Conservation (phyloP, 2,329 filamentous ascomycete species). For the Xylariaceae sp. region DNA sequence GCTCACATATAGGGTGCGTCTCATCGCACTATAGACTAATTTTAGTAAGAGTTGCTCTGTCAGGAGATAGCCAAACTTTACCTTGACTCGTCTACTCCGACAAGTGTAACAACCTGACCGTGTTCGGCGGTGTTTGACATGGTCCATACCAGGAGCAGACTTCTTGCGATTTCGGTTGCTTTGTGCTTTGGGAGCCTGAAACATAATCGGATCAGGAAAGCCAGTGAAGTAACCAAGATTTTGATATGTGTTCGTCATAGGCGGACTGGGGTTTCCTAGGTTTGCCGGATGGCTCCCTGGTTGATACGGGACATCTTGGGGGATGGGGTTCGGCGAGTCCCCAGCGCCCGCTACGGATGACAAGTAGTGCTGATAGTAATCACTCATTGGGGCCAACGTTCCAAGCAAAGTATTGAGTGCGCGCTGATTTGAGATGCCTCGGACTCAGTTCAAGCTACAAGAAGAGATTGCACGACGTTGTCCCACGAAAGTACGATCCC, state of each 20-base stretch:
- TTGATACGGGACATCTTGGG: constrained; percentile 45
- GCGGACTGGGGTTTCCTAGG: constrained; percentile 34
- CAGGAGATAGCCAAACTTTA: constrained; percentile 37
- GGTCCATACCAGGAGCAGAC: constrained; percentile 59
- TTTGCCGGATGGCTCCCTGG: constrained; percentile 38
- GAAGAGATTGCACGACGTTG: constrained; percentile 8
- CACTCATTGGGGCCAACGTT: constrained; percentile 48
- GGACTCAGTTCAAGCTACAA: constrained; percentile 4
- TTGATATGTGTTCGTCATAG: constrained; percentile 49
- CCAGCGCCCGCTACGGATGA: constrained; percentile 52
- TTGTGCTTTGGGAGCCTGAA: constrained; percentile 51
- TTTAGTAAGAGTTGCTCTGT: constrained; percentile 32
- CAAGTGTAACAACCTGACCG: constrained; percentile 94
- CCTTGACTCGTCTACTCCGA: constrained; percentile 82
- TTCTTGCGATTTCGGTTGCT: constrained; percentile 52
- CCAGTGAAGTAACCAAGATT: constrained; percentile 53
- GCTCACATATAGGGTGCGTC: constrained; percentile 80
- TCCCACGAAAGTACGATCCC: constrained; percentile 7
- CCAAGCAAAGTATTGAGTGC: constrained; percentile 17
- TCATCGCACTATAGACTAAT: constrained; percentile 77
- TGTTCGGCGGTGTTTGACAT: constrained; percentile 90
- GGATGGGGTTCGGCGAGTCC: constrained; percentile 42
- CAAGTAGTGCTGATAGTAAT: constrained; percentile 60
- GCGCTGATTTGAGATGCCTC: constrained; percentile 9
- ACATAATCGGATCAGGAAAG: constrained; percentile 53